phyloP scores from a whole-genome alignment of 768 basidiomycete genomes.

The Lepiota brunneoincarnata region DNA sequence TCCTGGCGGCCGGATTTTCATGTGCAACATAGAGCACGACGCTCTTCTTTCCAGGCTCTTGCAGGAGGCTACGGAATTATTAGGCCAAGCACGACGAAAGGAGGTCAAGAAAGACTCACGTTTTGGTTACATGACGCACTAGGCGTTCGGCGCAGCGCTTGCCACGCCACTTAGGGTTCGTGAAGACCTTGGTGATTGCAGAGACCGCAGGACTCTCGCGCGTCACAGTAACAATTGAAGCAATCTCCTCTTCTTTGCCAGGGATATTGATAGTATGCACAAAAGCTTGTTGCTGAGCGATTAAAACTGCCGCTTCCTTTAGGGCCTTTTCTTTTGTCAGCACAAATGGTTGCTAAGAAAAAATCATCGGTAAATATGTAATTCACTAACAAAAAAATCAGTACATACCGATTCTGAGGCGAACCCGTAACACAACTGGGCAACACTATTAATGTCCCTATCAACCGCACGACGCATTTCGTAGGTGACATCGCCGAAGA shows the following conservation, averaged over 20 bases:
- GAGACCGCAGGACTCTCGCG: slow-evolving; percentile 56
- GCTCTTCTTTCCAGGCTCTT: slow-evolving; percentile 31
- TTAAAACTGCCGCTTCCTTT: slow-evolving; percentile 49
- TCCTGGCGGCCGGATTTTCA: slow-evolving; percentile 44
- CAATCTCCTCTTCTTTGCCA: slow-evolving; percentile 34
- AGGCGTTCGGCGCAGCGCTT: slow-evolving; percentile 61
- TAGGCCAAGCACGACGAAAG: neutral
- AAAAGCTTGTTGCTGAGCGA: slow-evolving; percentile 52
- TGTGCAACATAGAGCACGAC: slow-evolving; percentile 70
- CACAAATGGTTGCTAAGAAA: slow-evolving; percentile 50
- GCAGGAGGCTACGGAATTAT: slow-evolving; percentile 24
- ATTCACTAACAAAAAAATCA: neutral
- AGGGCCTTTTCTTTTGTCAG: slow-evolving; percentile 39
- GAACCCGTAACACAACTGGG: slow-evolving; percentile 53
- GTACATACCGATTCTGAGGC: slow-evolving; percentile 54
- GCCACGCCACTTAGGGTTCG: slow-evolving; percentile 48
- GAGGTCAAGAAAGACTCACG: slow-evolving; percentile 34
- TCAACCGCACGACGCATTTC: slow-evolving; percentile 40
- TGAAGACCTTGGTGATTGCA: slow-evolving; percentile 73
- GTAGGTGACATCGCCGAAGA: slow-evolving; percentile 16
- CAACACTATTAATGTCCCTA: slow-evolving; percentile 37
- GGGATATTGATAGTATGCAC: slow-evolving; percentile 45
- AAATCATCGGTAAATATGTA: slow-evolving; percentile 4
- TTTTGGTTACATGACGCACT: slow-evolving; percentile 53
- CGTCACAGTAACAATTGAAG: slow-evolving; percentile 70